Evolutionary conservation across 352 stramenopile genomes (phyloP).

Genomic region (Pythium grandisporangium): DNA sequence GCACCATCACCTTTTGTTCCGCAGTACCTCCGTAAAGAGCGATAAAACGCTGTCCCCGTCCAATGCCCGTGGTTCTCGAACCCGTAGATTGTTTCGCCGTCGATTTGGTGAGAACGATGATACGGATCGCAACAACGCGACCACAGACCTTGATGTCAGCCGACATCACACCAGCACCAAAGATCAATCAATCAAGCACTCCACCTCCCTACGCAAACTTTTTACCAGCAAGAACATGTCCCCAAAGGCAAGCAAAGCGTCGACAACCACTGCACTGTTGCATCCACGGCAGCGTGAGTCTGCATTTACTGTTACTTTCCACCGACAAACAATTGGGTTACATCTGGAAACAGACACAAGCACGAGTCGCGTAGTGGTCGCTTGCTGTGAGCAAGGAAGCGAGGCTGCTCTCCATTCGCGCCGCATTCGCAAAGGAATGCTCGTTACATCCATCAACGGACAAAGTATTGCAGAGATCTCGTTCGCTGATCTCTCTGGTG

Average conservation of each 20-base stretch:
- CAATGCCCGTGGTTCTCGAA: not conserved
- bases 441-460: constrained; percentile 64
- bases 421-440: constrained; percentile 37
- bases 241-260: too few species aligned
- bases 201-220: constrained; percentile 13
- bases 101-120: too few species aligned
- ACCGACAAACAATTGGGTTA: constrained; percentile 47
- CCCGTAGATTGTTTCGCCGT: not conserved
- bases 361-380: constrained; percentile 48
- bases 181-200: constrained; percentile 15
- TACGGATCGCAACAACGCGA: not conserved
- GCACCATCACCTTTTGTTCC: too few species aligned
- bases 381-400: constrained; percentile 51
- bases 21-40: too few species aligned
- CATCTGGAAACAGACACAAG: constrained; percentile 59
- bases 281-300: too few species aligned
- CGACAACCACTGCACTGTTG: too few species aligned
- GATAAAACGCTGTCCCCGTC: not conserved
- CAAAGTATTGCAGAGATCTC: constrained; percentile 22
- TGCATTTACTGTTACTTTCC: constrained; percentile 48
- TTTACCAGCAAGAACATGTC: constrained; percentile 10
- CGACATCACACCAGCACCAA: not conserved
- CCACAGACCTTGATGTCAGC: not conserved
- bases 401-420: constrained; percentile 28
- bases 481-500: constrained; percentile 34